These are phyloP conservation scores for Ophiocordyceps australis DNA, from an alignment of 2,329 filamentous ascomycete genomes.

Conservation along the genomic window DNA sequence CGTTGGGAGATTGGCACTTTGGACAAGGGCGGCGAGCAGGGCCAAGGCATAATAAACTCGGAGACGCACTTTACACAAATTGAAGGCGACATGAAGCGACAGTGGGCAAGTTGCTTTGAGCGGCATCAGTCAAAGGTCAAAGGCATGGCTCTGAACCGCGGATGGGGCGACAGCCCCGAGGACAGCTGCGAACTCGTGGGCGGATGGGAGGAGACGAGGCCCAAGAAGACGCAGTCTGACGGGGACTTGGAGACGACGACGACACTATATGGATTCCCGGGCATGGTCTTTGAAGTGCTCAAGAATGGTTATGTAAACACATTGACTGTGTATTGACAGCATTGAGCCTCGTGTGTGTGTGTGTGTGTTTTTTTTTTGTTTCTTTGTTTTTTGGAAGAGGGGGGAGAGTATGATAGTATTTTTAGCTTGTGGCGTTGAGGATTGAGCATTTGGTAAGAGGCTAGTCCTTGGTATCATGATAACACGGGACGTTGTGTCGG, in stretches of 20 bases:
- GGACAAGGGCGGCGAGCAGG: slow-evolving; percentile 21
- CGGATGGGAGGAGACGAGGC: slow-evolving; percentile 70
- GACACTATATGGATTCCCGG: slow-evolving; percentile 83
- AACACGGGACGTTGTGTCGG: too few species aligned
- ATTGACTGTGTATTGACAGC: slow-evolving; percentile 62
- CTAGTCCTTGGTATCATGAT: too few species aligned
- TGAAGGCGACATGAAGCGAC: slow-evolving; percentile 45
- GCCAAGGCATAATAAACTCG: slow-evolving; percentile 38
- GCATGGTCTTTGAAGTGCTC: slow-evolving; percentile 86
- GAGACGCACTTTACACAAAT: slow-evolving; percentile 66
- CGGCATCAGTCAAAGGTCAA: slow-evolving; percentile 33
- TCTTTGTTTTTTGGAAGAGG: neutral
- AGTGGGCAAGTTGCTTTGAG: slow-evolving; percentile 50
- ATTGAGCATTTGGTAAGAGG: too few species aligned
- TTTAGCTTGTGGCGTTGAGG: too few species aligned
- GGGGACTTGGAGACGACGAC: slow-evolving; percentile 45
- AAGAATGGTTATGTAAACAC: slow-evolving; percentile 83
- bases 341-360: neutral
- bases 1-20: slow-evolving; percentile 64
- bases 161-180: slow-evolving; percentile 81
- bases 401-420: too few species aligned
- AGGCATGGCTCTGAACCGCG: slow-evolving; percentile 80
- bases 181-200: slow-evolving; percentile 76
- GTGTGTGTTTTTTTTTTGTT: neutral
- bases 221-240: slow-evolving; percentile 31